These are phyloP conservation scores for Trametes cingulata DNA, from an alignment of 768 basidiomycete species.

Conservation along the genomic window DNA sequence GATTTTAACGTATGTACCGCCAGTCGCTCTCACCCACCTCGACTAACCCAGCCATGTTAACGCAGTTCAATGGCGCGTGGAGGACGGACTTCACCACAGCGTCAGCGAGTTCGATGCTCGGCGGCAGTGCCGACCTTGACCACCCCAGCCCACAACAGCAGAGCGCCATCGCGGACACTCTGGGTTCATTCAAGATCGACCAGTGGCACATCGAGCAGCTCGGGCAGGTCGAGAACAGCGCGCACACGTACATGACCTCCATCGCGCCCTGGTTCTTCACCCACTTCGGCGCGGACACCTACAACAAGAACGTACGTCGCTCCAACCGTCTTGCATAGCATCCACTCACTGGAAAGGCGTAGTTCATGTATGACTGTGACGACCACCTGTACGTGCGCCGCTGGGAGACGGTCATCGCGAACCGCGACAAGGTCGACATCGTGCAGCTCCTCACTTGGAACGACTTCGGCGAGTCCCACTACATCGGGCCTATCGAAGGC, in stretches of 20 bases:
- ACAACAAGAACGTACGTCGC: conserved; percentile 53
- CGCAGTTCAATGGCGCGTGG: conserved; percentile 61
- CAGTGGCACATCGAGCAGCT: conserved; percentile 36
- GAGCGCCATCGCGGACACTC: conserved; percentile 20
- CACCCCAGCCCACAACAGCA: conserved; percentile 14
- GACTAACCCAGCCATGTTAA: background rate
- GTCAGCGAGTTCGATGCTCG: conserved; percentile 37
- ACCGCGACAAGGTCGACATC: conserved; percentile 48
- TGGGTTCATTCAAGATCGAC: conserved; percentile 36
- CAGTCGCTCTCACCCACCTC: too few species aligned
- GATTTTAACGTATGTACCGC: conserved; percentile 48
- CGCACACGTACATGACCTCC: conserved; percentile 35
- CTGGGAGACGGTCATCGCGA: conserved; percentile 62
- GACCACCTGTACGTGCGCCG: conserved; percentile 61
- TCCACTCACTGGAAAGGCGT: background rate
- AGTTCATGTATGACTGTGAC: conserved; percentile 63
- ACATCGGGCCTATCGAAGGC: conserved; percentile 59
- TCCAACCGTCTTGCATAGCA: background rate
- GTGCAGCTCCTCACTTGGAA: conserved; percentile 75
- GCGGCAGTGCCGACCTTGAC: conserved; percentile 24
- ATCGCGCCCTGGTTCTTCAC: conserved; percentile 79
- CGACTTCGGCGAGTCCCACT: conserved; percentile 75
- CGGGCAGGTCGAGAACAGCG: conserved; percentile 22
- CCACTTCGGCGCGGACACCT: conserved; percentile 57
- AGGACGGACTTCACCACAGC: conserved; percentile 42